Conservation (phyloP, 2,329 filamentous ascomycete genomes). For the Aspergillus ochraceus region DNA sequence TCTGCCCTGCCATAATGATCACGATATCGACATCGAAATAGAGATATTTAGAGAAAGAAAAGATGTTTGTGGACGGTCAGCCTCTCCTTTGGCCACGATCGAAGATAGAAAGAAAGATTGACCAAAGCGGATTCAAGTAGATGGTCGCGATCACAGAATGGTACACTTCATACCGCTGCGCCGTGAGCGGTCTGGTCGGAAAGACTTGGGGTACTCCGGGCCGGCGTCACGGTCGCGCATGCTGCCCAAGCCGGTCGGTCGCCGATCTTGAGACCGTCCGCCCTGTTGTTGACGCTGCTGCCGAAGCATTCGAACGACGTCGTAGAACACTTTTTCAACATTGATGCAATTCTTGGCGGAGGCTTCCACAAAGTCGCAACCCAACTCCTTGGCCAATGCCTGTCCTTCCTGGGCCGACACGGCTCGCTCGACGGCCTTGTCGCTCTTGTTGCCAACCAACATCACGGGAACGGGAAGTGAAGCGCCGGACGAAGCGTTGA, state of each 20-base stretch:
- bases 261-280: conserved; percentile 36
- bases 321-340: conserved; percentile 97
- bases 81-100: background rate
- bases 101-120: background rate
- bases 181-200: conserved; percentile 40
- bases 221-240: conserved; percentile 39
- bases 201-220: conserved; percentile 40
- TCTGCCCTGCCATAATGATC: background rate
- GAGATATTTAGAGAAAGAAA: background rate
- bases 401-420: conserved; percentile 96
- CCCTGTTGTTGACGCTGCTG: conserved; percentile 67
- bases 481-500: conserved; percentile 50
- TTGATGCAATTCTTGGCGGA: conserved; percentile 98
- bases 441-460: conserved; percentile 98
- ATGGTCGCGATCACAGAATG: conserved; percentile 34
- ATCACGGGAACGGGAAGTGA: conserved; percentile 81
- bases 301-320: conserved; percentile 88
- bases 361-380: conserved; percentile 95
- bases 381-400: conserved; percentile 84
- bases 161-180: conserved; percentile 38
- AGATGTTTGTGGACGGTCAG: no score
- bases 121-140: background rate
- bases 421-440: conserved; percentile 91
- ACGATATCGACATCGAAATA: background rate
- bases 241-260: conserved; percentile 36